Evolutionary conservation across 345 rosid species (phyloP).

Genomic region (Trapa bicornis): DNA sequence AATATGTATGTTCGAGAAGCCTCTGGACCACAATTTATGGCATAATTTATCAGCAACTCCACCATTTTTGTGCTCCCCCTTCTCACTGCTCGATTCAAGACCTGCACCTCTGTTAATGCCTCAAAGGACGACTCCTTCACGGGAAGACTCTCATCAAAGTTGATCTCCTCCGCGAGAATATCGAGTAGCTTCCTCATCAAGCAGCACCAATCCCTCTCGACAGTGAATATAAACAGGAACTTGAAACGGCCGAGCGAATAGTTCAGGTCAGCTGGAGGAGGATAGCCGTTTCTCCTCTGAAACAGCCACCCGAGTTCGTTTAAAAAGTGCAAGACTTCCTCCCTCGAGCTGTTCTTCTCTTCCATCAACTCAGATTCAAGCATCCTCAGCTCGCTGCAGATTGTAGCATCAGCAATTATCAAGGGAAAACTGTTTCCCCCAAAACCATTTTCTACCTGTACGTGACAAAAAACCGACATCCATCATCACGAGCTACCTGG

Average conservation of each 20-base stretch:
- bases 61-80: constrained; percentile 56
- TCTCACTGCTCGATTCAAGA: constrained; percentile 65
- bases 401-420: constrained; percentile 64
- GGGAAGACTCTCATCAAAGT: constrained; percentile 24
- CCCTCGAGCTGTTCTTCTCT: constrained; percentile 45
- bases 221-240: constrained; percentile 55
- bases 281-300: constrained; percentile 35
- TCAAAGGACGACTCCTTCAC: constrained; percentile 37
- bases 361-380: constrained; percentile 58
- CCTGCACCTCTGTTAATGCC: constrained; percentile 52
- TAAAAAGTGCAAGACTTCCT: constrained; percentile 56
- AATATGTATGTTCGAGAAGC: constrained; percentile 34
- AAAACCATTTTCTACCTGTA: constrained; percentile 84
- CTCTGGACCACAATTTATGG: constrained; percentile 9
- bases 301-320: constrained; percentile 96
- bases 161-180: constrained; percentile 51
- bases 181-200: constrained; percentile 50
- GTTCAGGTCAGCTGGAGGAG: constrained; percentile 20
- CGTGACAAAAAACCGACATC: constrained; percentile 2
- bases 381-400: constrained; percentile 64
- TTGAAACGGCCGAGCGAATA: constrained; percentile 55
- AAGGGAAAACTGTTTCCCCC: constrained; percentile 72
- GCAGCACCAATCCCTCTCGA: constrained; percentile 61
- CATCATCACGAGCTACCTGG: constrained; percentile 7
- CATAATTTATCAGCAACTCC: constrained; percentile 49